Evolutionary conservation across 768 basidiomycete species (phyloP), one percentile per base, ranked within the genome.

Genomic region (Lyophyllum shimeji): DNA sequence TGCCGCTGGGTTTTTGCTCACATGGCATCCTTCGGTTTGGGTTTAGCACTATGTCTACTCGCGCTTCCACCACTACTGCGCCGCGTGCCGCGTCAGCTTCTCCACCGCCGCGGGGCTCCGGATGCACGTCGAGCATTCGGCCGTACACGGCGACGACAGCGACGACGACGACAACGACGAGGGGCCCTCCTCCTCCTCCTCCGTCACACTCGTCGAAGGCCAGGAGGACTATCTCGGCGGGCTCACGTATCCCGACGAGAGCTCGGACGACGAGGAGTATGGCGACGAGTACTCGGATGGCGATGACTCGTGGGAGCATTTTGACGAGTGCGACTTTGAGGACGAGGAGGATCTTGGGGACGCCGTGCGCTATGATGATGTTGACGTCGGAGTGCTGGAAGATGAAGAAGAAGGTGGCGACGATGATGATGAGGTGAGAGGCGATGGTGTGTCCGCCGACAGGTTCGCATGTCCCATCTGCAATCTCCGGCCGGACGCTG

Each of bases 241-340:
- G 37, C 48, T 46, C 21, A 50, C 60, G 61, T 71, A 73, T 62
- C 68, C 65, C 60, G 64, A 63, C 39, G 62, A 66, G 63, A 57
- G 52, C 48, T 34, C 33, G 2, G 62, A 57, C 40, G 64, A 58
- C 11, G 42, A 63, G 29, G 62, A 69, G 59, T 2, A 21, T 3
- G 13, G 31, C 8, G 47, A n/a, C 42, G 47, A 43, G 20, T 31
- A 39, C n/a, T 63, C 69, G 57, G 67, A 68, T 44, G 65, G 64
- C 52, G 71, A 67, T 61, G 64, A 55, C 44, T 61, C 63, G 7
- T 65, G 60, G 50, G 55, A 63, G 50, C 57, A 52, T 13, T 65
- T 44, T 11, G 63, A 65, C 29, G 61, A 62, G 0, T 64, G 53
- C 34, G 63, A 62, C 39, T 65, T 51, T 17, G 59, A 63, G 24